Conservation (phyloP, 805 yeast species). For the Myxozyma vanderwaltii region DNA sequence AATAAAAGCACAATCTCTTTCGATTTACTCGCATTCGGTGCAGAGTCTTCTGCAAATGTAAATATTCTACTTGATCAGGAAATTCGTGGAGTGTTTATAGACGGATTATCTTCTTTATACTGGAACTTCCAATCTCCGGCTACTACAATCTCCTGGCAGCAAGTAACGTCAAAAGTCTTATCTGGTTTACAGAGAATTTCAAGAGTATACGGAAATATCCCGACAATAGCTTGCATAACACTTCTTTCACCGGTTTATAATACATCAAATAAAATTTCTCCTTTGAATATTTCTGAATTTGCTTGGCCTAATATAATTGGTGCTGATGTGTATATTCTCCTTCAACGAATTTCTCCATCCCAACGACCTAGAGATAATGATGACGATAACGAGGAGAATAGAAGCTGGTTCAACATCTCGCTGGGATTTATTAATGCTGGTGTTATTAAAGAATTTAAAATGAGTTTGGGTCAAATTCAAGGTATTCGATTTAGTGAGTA, state of each 20-base stretch:
- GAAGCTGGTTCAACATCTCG: not conserved
- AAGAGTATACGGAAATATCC: constrained; percentile 5
- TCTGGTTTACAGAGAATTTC: not conserved
- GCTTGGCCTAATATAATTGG: constrained; percentile 25
- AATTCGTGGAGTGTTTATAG: constrained; percentile 8
- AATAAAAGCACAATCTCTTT: not conserved
- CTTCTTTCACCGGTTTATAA: not conserved
- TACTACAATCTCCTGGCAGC: not conserved
- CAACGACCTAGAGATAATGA: not conserved
- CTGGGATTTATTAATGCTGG: not conserved
- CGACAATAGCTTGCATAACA: not conserved
- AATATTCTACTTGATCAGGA: not conserved
- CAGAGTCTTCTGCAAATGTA: not conserved
- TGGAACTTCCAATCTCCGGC: constrained; percentile 5
- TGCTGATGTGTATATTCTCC: constrained; percentile 10
- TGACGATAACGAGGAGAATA: not conserved
- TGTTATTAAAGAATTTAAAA: not conserved
- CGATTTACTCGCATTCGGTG: constrained; percentile 2
- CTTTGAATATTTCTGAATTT: not conserved
- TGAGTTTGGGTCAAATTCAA: not conserved
- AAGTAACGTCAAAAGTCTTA: not conserved
- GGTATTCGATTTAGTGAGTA: constrained; percentile 10
- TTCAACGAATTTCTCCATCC: not conserved
- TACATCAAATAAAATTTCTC: not conserved
- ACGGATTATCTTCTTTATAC: constrained; percentile 19